These are phyloP conservation scores for Penicillium janthinellum DNA, from an alignment of 2,329 filamentous ascomycete species.

Conservation along the genomic window DNA sequence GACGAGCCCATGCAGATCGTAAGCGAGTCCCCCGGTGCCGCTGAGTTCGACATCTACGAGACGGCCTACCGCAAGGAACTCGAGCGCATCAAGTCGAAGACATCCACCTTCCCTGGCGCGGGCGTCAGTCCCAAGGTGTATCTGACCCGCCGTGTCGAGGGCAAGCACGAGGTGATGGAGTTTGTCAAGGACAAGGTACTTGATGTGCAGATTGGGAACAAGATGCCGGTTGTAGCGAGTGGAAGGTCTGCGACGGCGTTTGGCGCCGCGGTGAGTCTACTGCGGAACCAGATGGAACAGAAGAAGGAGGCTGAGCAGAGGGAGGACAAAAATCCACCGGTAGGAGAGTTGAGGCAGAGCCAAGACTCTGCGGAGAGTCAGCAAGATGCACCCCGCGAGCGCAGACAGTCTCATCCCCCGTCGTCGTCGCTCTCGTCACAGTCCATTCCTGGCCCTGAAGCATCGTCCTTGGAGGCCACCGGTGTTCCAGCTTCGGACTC, in stretches of 20 bases:
- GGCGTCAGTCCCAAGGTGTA: conserved; percentile 60
- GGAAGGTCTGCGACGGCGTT: conserved; percentile 16
- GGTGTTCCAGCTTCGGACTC: conserved; percentile 16
- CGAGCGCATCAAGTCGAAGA: conserved; percentile 62
- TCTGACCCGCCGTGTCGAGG: conserved; percentile 54
- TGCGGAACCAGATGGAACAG: conserved; percentile 24
- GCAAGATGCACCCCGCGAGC: neutral
- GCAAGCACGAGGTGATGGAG: conserved; percentile 38
- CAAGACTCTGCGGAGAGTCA: neutral
- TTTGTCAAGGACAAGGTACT: conserved; percentile 33
- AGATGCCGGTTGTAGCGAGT: conserved; percentile 3
- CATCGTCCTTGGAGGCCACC: conserved; percentile 24
- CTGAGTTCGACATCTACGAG: conserved; percentile 87
- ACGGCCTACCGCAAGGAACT: conserved; percentile 83
- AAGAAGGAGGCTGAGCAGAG: conserved; percentile 16
- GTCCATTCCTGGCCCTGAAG: conserved; percentile 20
- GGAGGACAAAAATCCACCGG: neutral
- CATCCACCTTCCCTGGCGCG: conserved; percentile 39
- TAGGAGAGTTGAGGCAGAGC: neutral
- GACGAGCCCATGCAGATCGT: conserved; percentile 52
- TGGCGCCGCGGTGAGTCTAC: conserved; percentile 19
- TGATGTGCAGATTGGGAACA: conserved; percentile 21
- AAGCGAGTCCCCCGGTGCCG: conserved; percentile 80
- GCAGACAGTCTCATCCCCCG: conserved; percentile 16
- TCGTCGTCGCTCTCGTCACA: conserved; percentile 18